Evolutionary conservation across 23 red algal species (phyloP), one percentile per base, ranked within the genome.

Genomic region (Gracilaria gracilis): DNA sequence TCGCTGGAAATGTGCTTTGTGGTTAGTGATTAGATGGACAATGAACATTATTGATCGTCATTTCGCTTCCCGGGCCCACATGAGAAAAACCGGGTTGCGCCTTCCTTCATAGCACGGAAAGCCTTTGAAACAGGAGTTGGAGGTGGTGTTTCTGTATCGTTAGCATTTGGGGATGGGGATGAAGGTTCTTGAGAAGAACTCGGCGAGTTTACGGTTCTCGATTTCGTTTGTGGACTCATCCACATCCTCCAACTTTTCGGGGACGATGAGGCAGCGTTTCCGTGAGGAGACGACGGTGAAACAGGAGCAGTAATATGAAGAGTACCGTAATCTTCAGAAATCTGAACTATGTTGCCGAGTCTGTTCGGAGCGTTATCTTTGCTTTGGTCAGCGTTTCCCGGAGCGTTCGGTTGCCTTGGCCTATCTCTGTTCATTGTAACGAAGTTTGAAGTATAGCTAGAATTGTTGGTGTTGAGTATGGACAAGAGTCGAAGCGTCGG

Each of bases 51-150:
- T 28, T 65, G 61, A 32, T 4, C 32, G 61, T 65, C 61, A 31
- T 65, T 31, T 21, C 61, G 61, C 19, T 65, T 11, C 61, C 42
- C 42, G 25, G 32, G 24, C 25, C 27, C 27, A 4, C 61, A 65
- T 4, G 61, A 65, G 61, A 12, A 65, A 31, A 65, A 21, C 61
- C 27, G 19, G 2, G 61, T 32, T 65, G 25, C 61, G 9, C 61
- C 25, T 65, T 65, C 9, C 12, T 65, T 65, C 24, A 65, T 31
- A 32, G 61, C 61, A 1, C 61, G 61, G 7, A 65, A 33, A 25
- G 61, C 25, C 61, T 24, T 65, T 65, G 61, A 65, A 31, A 65
- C 27, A 65, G 61, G 61, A 65, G 61, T 32, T 65, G 27, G 32
- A 28, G 23, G 1, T 65, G n/a, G 1, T 31, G 61, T 31, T 32